These are phyloP conservation scores for Cicer pinnatifidum DNA, from an alignment of 306 rosid species.

Conservation along the genomic window DNA sequence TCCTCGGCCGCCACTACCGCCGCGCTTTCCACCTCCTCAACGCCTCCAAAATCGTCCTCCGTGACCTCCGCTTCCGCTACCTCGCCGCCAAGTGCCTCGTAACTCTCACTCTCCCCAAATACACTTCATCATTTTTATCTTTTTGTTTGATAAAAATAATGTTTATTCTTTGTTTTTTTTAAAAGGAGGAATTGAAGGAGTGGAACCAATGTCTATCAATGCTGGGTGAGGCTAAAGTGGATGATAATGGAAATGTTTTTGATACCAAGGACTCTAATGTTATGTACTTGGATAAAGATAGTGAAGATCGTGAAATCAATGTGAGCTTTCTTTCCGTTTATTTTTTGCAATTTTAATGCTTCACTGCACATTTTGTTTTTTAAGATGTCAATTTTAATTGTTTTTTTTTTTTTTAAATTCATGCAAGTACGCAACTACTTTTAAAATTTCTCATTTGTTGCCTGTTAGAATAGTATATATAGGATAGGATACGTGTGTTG, in stretches of 20 bases:
- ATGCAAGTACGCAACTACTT: background rate
- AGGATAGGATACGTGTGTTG: background rate
- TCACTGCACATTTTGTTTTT: background rate
- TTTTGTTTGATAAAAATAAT: background rate
- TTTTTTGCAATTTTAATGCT: background rate
- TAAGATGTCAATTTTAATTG: background rate
- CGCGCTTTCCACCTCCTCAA: constrained; percentile 94
- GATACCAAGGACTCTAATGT: constrained; percentile 68
- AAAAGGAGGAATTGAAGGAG: constrained; percentile 90
- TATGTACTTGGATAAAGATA: constrained; percentile 84
- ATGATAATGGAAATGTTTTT: constrained; percentile 74
- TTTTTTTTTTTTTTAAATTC: background rate
- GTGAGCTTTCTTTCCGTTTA: constrained; percentile 44
- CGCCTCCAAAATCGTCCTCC: constrained; percentile 86
- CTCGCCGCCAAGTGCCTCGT: constrained; percentile 97
- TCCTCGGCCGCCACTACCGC: constrained; percentile 93
- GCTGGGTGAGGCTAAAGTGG: constrained; percentile 85
- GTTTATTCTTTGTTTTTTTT: background rate
- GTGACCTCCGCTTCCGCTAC: constrained; percentile 92
- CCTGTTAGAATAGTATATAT: background rate
- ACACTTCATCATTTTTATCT: background rate
- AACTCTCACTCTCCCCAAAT: background rate
- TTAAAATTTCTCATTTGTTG: background rate
- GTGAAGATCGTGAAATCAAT: constrained; percentile 92
- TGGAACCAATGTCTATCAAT: constrained; percentile 91